Base-by-base conservation (phyloP, 805 yeast species). In the Cyberlindnera veronae region DNA sequence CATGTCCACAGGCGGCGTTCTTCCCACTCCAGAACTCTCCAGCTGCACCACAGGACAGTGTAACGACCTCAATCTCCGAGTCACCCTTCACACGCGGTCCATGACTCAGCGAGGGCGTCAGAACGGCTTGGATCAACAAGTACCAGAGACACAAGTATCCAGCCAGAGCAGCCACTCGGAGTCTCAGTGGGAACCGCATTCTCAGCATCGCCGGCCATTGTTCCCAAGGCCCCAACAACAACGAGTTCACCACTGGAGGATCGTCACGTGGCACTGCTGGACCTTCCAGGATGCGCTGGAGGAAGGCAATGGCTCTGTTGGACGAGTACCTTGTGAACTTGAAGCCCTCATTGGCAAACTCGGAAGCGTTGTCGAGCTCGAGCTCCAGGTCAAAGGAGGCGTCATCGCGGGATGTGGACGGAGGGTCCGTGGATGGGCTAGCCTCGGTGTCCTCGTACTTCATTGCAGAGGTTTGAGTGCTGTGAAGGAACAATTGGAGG, bases 1-100 rank as follows among this genome's bases (percentile, higher is more conserved):
- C 67, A 9, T 81, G 49, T 0, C 96, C 96, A 68, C 96, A 90
- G 1, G 67, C 71, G 9, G 75, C 77, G 53, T 84, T 84, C 41
- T 79, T 82, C 0, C 95, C 95, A 35, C 57, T 64, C 96, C 96
- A 88, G 43, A 82, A 67, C 28, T 61, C 59, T 16, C 57, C 49
- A 29, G 68, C 71, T 13, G 59, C 64, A 4, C 68, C 60, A 50
- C 87, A 80, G 0, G 80, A 66, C 18, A 81, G 51, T 5, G 78
- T 39, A 6, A 51, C 18, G 8, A 54, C 48, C n/a, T 48, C 48
- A 5, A 35, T 13, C 4, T 40, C 44, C 4, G 29, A 23, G 13
- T 33, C n/a, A n/a, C n/a, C 47, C n/a, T 41, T 20, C 8, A 29
- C 36, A 13, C n/a, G 19, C 5, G 49, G 46, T 2, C 46, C 49